Conservation (phyloP, 305 asterid genomes). For the Ajuga reptans region DNA sequence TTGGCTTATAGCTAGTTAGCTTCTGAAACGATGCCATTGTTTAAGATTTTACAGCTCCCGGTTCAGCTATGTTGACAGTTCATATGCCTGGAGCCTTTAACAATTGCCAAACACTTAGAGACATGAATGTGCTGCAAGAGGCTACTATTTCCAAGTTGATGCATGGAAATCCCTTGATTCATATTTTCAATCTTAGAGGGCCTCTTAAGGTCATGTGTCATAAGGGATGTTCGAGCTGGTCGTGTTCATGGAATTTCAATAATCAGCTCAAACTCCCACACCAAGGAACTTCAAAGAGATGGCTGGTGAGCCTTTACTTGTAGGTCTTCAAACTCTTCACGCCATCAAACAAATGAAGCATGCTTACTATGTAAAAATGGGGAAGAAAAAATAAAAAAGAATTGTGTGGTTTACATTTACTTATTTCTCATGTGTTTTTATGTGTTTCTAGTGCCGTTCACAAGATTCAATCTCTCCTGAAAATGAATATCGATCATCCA, state of each 20-base stretch:
- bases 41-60: conserved; percentile 35
- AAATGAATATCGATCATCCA: conserved; percentile 76
- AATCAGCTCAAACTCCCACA: conserved; percentile 41
- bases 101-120: conserved; percentile 34
- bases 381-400: background rate
- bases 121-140: conserved; percentile 41
- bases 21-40: background rate
- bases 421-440: background rate
- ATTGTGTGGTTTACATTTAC: background rate
- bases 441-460: conserved; percentile 51
- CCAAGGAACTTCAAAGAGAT: conserved; percentile 51
- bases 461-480: conserved; percentile 65
- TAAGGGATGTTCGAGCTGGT: conserved; percentile 36
- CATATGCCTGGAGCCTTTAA: conserved; percentile 35
- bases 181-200: conserved; percentile 19
- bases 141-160: conserved; percentile 29
- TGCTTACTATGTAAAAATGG: background rate
- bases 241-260: conserved; percentile 30
- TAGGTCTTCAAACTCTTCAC: background rate
- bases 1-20: background rate
- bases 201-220: conserved; percentile 26
- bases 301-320: conserved; percentile 48
- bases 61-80: conserved; percentile 44
- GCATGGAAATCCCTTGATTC: conserved; percentile 33
- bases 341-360: background rate